These are phyloP conservation scores for Mikania micrantha DNA, from an alignment of 129 eudicot genomes.

Conservation along the genomic window DNA sequence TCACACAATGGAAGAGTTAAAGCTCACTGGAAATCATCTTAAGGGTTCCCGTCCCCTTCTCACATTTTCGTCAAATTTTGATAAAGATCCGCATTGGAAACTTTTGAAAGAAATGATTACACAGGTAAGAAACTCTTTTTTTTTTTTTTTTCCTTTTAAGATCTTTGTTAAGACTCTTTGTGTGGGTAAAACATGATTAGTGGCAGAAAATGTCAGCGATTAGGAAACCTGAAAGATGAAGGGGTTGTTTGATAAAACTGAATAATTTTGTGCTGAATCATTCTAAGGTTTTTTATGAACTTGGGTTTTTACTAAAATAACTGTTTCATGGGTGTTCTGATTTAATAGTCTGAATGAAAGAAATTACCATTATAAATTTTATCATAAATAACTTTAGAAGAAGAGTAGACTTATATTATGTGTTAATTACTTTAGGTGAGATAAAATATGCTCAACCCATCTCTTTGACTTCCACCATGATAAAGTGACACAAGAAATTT, in stretches of 20 bases:
- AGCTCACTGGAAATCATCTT: conserved; percentile 90
- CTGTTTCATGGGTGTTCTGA: too few relatives aligned
- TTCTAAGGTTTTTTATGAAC: too few relatives aligned
- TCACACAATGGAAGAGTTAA: conserved; percentile 97
- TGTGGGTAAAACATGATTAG: background rate
- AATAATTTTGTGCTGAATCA: background rate
- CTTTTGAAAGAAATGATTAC: conserved; percentile 80
- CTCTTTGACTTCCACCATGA: background rate
- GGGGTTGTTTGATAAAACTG: background rate
- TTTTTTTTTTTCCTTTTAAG: background rate
- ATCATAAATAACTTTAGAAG: too few relatives aligned
- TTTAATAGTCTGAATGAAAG: too few relatives aligned
- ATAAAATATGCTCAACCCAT: background rate
- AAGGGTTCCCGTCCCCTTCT: conserved; percentile 87
- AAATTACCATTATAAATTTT: too few relatives aligned
- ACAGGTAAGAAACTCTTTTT: conserved; percentile 37
- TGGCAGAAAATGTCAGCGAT: background rate
- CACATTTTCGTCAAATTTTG: conserved; percentile 76
- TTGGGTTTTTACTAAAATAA: background rate
- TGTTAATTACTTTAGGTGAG: too few relatives aligned
- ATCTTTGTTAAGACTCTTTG: background rate
- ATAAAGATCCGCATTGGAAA: conserved; percentile 75
- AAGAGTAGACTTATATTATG: too few relatives aligned
- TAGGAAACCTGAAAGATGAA: background rate
- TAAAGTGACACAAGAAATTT: background rate